phyloP scores from a whole-genome alignment of 768 basidiomycete genomes.

The Suillus discolor region DNA sequence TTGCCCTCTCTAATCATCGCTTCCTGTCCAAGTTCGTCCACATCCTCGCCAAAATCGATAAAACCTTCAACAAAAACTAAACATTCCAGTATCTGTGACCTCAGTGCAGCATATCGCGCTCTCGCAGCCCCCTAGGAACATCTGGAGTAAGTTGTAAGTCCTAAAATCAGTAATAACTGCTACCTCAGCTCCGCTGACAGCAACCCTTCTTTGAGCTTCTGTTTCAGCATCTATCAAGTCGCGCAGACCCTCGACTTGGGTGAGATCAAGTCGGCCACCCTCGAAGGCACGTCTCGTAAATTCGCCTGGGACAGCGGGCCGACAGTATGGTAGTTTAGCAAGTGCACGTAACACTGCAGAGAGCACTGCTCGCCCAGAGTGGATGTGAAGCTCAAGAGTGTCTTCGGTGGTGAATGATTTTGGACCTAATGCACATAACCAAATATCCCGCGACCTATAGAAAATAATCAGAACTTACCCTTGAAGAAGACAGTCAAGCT shows the following conservation, averaged over 20 bases:
- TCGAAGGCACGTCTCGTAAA: slow-evolving; percentile 86
- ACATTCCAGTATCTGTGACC: slow-evolving; percentile 67
- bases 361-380: slow-evolving; percentile 84
- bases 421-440: slow-evolving; percentile 48
- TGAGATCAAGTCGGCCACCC: slow-evolving; percentile 81
- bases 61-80: slow-evolving; percentile 84
- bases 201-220: slow-evolving; percentile 75
- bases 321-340: slow-evolving; percentile 58
- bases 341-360: slow-evolving; percentile 69
- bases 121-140: slow-evolving; percentile 61
- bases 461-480: slow-evolving; percentile 43
- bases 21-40: slow-evolving; percentile 80
- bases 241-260: slow-evolving; percentile 85
- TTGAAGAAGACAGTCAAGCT: slow-evolving; percentile 82
- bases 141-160: background rate
- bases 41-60: slow-evolving; percentile 90
- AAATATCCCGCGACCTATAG: slow-evolving; percentile 4
- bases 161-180: slow-evolving; percentile 25
- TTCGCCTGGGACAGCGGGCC: slow-evolving; percentile 85
- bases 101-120: slow-evolving; percentile 61
- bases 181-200: slow-evolving; percentile 69
- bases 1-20: slow-evolving; percentile 73
- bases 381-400: slow-evolving; percentile 82
- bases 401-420: slow-evolving; percentile 85
- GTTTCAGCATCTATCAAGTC: slow-evolving; percentile 92